Evolutionary conservation across 805 yeast genomes (phyloP).

Genomic region (Saccharomyces eubayanus): DNA sequence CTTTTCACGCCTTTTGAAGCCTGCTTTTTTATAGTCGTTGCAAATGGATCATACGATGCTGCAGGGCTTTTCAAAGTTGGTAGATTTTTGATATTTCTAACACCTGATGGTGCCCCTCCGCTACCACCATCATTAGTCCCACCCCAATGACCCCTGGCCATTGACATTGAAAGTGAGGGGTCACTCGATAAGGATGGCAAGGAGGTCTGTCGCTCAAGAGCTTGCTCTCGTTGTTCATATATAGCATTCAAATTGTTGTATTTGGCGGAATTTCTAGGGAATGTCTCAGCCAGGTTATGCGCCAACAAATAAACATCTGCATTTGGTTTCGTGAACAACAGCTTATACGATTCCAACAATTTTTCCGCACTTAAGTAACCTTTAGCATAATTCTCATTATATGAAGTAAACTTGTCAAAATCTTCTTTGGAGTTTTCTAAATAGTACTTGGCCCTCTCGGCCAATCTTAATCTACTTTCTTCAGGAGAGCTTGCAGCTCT

Average conservation of each 20-base stretch:
- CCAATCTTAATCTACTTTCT: constrained; percentile 53
- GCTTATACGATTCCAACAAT: constrained; percentile 39
- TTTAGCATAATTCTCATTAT: constrained; percentile 42
- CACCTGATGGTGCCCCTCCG: background rate
- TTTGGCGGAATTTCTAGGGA: constrained; percentile 39
- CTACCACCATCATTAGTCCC: constrained; percentile 10
- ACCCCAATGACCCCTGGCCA: constrained; percentile 28
- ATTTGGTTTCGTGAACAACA: constrained; percentile 37
- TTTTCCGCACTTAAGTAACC: constrained; percentile 41
- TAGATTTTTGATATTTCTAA: constrained; percentile 14
- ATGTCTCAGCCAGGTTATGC: constrained; percentile 52
- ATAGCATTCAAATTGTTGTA: constrained; percentile 33
- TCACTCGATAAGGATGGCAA: constrained; percentile 24
- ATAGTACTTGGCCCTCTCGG: constrained; percentile 80
- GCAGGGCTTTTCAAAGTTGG: constrained; percentile 28
- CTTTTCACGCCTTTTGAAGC: background rate
- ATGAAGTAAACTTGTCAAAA: constrained; percentile 40
- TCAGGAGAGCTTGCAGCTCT: constrained; percentile 33
- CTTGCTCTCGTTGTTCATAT: constrained; percentile 24
- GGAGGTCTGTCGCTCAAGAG: constrained; percentile 12
- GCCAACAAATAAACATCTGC: constrained; percentile 52
- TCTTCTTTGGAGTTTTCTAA: constrained; percentile 44
- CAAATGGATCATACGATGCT: constrained; percentile 16
- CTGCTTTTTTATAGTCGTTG: constrained; percentile 4
- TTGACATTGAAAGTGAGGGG: constrained; percentile 12